Percentiles rank a stretch among this genome's conserved stretches.
Evolutionary conservation across 2,329 filamentous ascomycete species (phyloP).

Genomic region (Cladophialophora bantiana): DNA sequence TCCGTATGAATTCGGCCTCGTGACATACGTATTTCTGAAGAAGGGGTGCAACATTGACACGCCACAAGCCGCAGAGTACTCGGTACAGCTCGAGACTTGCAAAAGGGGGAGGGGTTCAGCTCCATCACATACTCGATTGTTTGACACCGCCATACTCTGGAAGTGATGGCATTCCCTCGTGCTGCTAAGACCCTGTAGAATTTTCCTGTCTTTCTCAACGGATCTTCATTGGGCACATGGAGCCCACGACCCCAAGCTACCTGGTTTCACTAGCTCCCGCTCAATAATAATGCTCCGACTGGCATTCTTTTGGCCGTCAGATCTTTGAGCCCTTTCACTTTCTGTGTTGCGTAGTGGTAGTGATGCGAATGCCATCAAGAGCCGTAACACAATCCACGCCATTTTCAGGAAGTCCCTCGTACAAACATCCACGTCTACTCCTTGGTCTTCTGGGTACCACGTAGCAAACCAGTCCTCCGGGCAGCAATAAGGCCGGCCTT

Average conservation of each 20-base stretch:
- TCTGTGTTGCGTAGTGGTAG: conserved; percentile 3
- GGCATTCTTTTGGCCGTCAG: conserved; percentile 12
- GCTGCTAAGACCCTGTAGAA: neutral
- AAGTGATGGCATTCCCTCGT: neutral
- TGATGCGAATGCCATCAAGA: conserved; percentile 5
- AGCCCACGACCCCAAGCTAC: conserved; percentile 5
- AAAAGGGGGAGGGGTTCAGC: neutral
- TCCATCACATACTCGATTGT: neutral
- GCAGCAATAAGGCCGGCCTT: conserved; percentile 99
- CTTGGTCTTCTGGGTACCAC: conserved; percentile 99
- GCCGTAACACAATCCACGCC: conserved; percentile 32
- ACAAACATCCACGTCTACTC: conserved; percentile 66
- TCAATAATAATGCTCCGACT: conserved; percentile 7
- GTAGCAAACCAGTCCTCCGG: conserved; percentile 98
- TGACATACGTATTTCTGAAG: neutral
- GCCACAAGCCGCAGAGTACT: neutral
- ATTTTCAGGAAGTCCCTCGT: conserved; percentile 20
- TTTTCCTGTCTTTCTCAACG: conserved; percentile 8
- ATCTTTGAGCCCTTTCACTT: conserved; percentile 8
- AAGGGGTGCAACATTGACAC: neutral
- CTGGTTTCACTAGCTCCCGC: neutral
- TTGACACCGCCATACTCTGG: neutral
- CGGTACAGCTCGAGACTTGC: neutral
- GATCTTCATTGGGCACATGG: conserved; percentile 15
- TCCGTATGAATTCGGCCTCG: neutral